phyloP scores from a whole-genome alignment of 1,139 yeast genomes.

The Wickerhamiella infanticola region DNA sequence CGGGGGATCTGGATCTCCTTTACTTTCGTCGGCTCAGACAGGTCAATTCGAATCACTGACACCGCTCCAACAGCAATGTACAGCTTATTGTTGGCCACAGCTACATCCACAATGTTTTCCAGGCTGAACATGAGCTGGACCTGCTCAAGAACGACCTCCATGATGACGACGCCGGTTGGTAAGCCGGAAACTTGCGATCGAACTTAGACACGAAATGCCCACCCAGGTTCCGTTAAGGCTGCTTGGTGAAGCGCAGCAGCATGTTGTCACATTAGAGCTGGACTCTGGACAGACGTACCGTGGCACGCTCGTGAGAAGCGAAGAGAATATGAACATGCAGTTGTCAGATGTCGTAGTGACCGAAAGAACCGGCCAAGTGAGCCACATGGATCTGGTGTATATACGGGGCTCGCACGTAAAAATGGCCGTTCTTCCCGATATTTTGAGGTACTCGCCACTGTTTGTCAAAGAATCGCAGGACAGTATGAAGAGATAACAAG shows the following conservation, averaged over 20 bases:
- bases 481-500: too few relatives aligned
- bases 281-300: constrained; percentile 76
- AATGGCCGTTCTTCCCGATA: constrained; percentile 76
- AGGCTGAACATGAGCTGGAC: constrained; percentile 43
- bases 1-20: constrained; percentile 25
- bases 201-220: constrained; percentile 12
- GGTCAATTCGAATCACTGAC: constrained; percentile 35
- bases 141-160: constrained; percentile 30
- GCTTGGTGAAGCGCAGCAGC: constrained; percentile 63
- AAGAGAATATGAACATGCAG: constrained; percentile 89
- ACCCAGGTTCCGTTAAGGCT: constrained; percentile 77
- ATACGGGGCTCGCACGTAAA: constrained; percentile 85
- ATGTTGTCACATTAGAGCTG: constrained; percentile 67
- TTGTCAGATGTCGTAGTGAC: constrained; percentile 72
- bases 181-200: background rate
- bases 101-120: constrained; percentile 29
- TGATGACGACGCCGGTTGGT: background rate
- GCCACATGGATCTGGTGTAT: constrained; percentile 73
- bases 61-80: constrained; percentile 33
- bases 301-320: constrained; percentile 54
- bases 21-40: constrained; percentile 39
- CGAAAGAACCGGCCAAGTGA: constrained; percentile 55
- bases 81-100: constrained; percentile 35
- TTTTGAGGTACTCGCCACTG: constrained; percentile 72
- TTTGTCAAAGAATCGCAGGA: constrained; percentile 32